phyloP scores from a whole-genome alignment of 108 stramenopile species.

The Nannochloropsis oceanica region DNA sequence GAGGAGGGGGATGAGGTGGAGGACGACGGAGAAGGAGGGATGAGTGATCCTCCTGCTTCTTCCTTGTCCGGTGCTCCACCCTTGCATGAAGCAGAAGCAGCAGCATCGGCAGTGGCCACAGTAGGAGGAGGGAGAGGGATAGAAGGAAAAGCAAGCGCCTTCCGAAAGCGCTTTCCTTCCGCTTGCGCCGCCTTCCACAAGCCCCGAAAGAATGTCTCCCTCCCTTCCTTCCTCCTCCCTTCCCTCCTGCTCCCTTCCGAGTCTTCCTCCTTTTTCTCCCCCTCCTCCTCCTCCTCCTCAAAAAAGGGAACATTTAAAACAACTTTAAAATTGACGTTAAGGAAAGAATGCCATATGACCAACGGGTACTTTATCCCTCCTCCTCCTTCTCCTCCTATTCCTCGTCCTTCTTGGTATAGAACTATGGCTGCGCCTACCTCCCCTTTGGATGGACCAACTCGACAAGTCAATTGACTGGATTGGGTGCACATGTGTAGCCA shows the following conservation, averaged over 20 bases:
- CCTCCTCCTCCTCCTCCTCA: neutral
- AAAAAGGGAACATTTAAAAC: neutral
- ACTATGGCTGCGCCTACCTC: neutral
- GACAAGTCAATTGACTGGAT: neutral
- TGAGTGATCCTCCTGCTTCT: neutral
- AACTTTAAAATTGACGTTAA: neutral
- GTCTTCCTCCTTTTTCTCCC: neutral
- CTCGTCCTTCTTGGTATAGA: neutral
- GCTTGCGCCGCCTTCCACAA: neutral
- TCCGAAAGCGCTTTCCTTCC: neutral
- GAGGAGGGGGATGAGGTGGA: neutral
- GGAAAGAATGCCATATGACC: neutral
- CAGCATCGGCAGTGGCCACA: too few species aligned
- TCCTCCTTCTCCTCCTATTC: too few species aligned
- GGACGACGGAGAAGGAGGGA: neutral
- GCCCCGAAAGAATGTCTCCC: neutral
- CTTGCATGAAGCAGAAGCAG: too few species aligned
- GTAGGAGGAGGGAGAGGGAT: too few species aligned
- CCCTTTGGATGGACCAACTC: neutral
- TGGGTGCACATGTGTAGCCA: neutral
- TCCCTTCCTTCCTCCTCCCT: neutral
- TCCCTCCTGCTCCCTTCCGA: neutral
- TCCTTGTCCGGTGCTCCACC: neutral
- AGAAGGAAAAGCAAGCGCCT: neutral
- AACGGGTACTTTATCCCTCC: neutral